Evolutionary conservation across 371 early-diverging fungal species (phyloP).

Genomic region (Phascolomyces articulosus): DNA sequence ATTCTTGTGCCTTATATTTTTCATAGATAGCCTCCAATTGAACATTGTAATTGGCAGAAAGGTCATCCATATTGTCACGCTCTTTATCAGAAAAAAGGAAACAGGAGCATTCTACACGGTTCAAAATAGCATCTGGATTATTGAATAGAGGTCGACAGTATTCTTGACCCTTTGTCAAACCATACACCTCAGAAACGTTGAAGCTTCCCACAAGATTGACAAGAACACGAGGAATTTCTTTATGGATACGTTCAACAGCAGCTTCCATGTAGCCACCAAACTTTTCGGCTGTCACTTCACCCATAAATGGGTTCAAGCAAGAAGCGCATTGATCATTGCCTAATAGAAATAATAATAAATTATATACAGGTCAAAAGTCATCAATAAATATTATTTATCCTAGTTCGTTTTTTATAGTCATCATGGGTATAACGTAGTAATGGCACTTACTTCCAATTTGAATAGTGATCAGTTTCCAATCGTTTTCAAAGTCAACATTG

Average conservation of each 20-base stretch:
- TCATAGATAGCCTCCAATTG: conserved; percentile 9
- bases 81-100: conserved; percentile 5
- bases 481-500: conserved; percentile 23
- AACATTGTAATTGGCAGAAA: conserved; percentile 13
- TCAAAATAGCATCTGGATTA: conserved; percentile 2
- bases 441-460: conserved; percentile 42
- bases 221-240: conserved; percentile 12
- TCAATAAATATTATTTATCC: no score
- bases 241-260: conserved; percentile 13
- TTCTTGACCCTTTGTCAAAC: conserved; percentile 9
- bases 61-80: conserved; percentile 1
- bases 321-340: conserved; percentile 26
- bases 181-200: conserved; percentile 17
- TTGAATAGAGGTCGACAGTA: conserved; percentile 13
- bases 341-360: no score
- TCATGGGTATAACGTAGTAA: no score
- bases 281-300: conserved; percentile 13
- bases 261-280: conserved; percentile 15
- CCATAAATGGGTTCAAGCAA: conserved; percentile 1
- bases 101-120: conserved; percentile 17
- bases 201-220: conserved; percentile 21
- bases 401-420: no score
- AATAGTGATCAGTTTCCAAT: conserved; percentile 50
- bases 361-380: no score
- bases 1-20: conserved; percentile 10